These are phyloP conservation scores for Pseudovirgaria hyperparasitica DNA, from an alignment of 2,329 filamentous ascomycete genomes.

Conservation along the genomic window DNA sequence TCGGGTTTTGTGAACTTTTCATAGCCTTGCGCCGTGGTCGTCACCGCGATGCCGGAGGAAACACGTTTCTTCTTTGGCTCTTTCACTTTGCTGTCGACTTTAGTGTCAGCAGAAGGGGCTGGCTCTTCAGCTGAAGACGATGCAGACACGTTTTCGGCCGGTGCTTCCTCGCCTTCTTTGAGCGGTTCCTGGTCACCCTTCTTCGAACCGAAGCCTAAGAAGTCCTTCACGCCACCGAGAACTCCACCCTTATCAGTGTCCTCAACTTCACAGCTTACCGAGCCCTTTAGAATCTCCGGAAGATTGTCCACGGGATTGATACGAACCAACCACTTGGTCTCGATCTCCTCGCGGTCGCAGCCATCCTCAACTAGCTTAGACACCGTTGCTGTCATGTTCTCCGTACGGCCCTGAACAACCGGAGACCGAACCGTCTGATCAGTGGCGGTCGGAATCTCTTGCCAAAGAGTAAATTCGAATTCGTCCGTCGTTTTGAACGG, in stretches of 20 bases:
- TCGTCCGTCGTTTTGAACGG: slow-evolving; percentile 73
- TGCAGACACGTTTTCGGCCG: slow-evolving; percentile 30
- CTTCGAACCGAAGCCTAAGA: slow-evolving; percentile 87
- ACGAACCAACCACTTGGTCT: slow-evolving; percentile 65
- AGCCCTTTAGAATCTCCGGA: slow-evolving; percentile 63
- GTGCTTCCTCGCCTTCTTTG: slow-evolving; percentile 40
- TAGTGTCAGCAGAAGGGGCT: slow-evolving; percentile 35
- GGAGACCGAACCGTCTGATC: slow-evolving; percentile 40
- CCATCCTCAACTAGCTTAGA: slow-evolving; percentile 64
- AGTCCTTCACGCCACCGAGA: slow-evolving; percentile 88
- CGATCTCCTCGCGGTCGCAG: slow-evolving; percentile 64
- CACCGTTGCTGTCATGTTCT: slow-evolving; percentile 79
- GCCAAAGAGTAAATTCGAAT: slow-evolving; percentile 67
- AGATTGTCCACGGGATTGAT: slow-evolving; percentile 63
- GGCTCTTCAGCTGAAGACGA: slow-evolving; percentile 27
- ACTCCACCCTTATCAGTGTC: slow-evolving; percentile 61
- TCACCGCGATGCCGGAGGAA: slow-evolving; percentile 38
- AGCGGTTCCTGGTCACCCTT: slow-evolving; percentile 69
- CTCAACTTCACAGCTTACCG: slow-evolving; percentile 75
- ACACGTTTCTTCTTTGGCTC: slow-evolving; percentile 37
- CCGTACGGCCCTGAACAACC: slow-evolving; percentile 56
- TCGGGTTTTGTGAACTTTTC: slow-evolving; percentile 48
- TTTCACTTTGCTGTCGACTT: slow-evolving; percentile 28
- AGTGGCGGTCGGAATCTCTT: slow-evolving; percentile 46
- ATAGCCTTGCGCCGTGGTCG: slow-evolving; percentile 33